Evolutionary conservation across 164 flowering plant genomes (phyloP).

Genomic region (Vitis amurensis): DNA sequence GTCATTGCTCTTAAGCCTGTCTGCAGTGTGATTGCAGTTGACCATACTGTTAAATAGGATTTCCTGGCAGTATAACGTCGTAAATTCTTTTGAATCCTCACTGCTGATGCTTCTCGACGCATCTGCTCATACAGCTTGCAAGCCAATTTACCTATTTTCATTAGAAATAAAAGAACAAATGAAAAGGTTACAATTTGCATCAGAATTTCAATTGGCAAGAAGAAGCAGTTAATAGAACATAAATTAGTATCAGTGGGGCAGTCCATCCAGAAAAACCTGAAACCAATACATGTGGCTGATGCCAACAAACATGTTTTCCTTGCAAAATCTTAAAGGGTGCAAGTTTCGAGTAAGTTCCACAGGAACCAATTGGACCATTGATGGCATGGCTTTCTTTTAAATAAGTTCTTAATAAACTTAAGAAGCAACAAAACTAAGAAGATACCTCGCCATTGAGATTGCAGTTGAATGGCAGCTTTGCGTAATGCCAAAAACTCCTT

Average conservation of each 20-base stretch:
- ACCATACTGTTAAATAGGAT: conserved; percentile 45
- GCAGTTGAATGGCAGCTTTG: conserved; percentile 80
- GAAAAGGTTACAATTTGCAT: neutral
- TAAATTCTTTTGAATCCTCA: conserved; percentile 83
- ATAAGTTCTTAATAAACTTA: neutral
- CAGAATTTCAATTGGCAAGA: neutral
- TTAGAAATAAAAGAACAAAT: neutral
- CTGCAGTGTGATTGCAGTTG: conserved; percentile 74
- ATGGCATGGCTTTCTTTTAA: neutral
- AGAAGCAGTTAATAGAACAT: neutral
- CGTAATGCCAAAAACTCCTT: conserved; percentile 74
- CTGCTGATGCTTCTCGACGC: conserved; percentile 77
- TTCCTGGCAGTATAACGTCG: conserved; percentile 47
- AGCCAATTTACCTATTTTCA: conserved; percentile 59
- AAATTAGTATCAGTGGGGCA: too few species aligned
- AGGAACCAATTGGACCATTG: neutral
- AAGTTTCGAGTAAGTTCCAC: neutral
- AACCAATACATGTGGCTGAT: too few species aligned
- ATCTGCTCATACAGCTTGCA: conserved; percentile 68
- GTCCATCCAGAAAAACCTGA: too few species aligned
- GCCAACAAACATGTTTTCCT: too few species aligned
- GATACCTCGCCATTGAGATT: conserved; percentile 84
- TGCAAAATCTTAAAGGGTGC: neutral
- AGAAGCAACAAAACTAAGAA: conserved; percentile 4
- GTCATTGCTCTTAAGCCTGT: conserved; percentile 92